Evolutionary conservation across 148 eudicot genomes (phyloP).

Genomic region (Camellia sinensis): DNA sequence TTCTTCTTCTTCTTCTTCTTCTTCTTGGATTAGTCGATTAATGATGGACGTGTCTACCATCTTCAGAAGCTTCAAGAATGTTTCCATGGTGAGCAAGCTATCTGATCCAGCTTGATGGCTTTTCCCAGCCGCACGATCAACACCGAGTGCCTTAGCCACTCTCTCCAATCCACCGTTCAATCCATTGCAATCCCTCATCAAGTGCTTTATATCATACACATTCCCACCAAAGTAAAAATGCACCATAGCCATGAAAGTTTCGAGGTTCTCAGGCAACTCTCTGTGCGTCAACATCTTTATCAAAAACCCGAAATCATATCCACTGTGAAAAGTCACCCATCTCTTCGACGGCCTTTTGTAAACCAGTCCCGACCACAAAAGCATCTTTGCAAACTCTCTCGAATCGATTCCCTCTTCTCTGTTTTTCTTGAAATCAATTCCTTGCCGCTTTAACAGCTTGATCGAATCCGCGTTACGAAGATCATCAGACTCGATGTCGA

Average conservation of each 20-base stretch:
- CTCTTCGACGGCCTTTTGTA: slow-evolving; percentile 29
- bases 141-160: slow-evolving; percentile 27
- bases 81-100: too few species aligned
- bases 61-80: too few species aligned
- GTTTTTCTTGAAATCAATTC: neutral
- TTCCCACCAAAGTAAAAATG: slow-evolving; percentile 24
- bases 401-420: slow-evolving; percentile 26
- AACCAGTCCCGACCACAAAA: slow-evolving; percentile 34
- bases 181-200: slow-evolving; percentile 15
- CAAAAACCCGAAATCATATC: too few species aligned
- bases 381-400: slow-evolving; percentile 24
- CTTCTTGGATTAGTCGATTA: too few species aligned
- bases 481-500: too few species aligned
- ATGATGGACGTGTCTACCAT: too few species aligned
- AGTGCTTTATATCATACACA: too few species aligned
- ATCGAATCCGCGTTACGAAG: too few species aligned
- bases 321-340: slow-evolving; percentile 32
- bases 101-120: too few species aligned
- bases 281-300: neutral
- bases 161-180: slow-evolving; percentile 42
- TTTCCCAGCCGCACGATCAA: slow-evolving; percentile 16
- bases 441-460: too few species aligned
- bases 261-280: slow-evolving; percentile 14
- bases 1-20: too few species aligned
- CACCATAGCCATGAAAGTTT: slow-evolving; percentile 21